Evolutionary conservation across 2,329 filamentous ascomycete genomes (phyloP), one percentile per base, ranked within the genome.

Genomic region (Xylaria multiplex): DNA sequence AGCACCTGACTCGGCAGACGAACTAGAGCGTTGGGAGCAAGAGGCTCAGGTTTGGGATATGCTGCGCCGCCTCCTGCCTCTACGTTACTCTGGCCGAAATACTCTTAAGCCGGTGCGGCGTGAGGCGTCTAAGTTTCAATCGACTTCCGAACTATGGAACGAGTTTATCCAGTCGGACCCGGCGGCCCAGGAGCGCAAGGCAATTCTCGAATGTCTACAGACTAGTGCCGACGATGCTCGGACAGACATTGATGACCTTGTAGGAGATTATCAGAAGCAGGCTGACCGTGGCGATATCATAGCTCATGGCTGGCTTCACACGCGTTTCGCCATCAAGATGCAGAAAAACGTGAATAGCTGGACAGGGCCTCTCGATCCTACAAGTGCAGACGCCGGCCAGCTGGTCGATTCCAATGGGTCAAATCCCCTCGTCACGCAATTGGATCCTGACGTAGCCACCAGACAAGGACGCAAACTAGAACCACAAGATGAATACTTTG

Each of bases 41-140:
- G 96, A 99, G 79, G 88, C 90, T 46, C 93, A 96, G 73, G 96
- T 93, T 0, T 99, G 96, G 96, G 90, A 96, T 75, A 83, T 98
- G 32, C 81, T 98, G 65, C 86, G 89, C 55, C 86, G 92, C 45
- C 83, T 97, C 67, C 85, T 97, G 58, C 88, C 90, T 11, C 79
- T 93, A 69, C 86, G 92, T 72, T 90, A 93, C 75, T 70, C 75
- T 6, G 72, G 72, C 81, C 84, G 42, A 68, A 75, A 66, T 66
- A 57, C 67, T 13, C 58, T 71, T 72, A 83, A 70, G 80, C 81
- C 50, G 69, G 72, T 68, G 70, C 70, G 76, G 76, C 69, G 74
- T 78, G 62, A 77, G 72, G 32, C 73, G 68, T 61, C 73, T 62
- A 63, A 66, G 72, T 66, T 74, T 70, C 61, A 77, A 71, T 69